A percentile compares a stretch with the other conserved stretches of the same genome.
These are phyloP conservation scores for Diplotaxis tenuifolia DNA, from an alignment of 345 rosid genomes.

Conservation along the genomic window DNA sequence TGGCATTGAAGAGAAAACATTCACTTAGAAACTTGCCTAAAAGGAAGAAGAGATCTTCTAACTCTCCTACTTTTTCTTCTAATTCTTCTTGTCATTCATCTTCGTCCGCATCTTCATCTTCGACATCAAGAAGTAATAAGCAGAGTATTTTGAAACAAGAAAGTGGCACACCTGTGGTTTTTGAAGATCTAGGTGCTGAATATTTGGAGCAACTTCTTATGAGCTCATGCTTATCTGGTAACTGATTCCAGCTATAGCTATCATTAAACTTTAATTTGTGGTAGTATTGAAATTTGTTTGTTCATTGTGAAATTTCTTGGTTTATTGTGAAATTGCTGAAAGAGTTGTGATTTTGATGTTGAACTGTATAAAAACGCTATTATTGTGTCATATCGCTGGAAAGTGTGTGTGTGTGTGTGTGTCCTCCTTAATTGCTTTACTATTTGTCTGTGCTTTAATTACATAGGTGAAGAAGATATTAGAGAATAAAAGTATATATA, in stretches of 20 bases:
- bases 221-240: slow-evolving; percentile 43
- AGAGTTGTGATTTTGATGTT: slow-evolving; percentile 27
- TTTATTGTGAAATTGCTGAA: slow-evolving; percentile 29
- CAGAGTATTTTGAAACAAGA: slow-evolving; percentile 33
- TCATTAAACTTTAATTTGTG: slow-evolving; percentile 6
- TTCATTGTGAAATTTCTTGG: slow-evolving; percentile 13
- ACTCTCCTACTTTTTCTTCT: not conserved
- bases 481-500: not conserved
- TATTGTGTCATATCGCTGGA: slow-evolving; percentile 37
- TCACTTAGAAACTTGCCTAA: slow-evolving; percentile 46
- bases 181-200: slow-evolving; percentile 72
- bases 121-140: slow-evolving; percentile 27
- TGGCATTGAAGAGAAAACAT: slow-evolving; percentile 58
- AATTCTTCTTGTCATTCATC: slow-evolving; percentile 8
- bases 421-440: too few species aligned
- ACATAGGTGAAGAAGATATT: not conserved
- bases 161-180: slow-evolving; percentile 43
- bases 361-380: slow-evolving; percentile 29
- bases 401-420: too few species aligned
- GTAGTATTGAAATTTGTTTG: slow-evolving; percentile 18
- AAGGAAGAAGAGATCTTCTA: slow-evolving; percentile 31
- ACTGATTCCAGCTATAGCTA: slow-evolving; percentile 2
- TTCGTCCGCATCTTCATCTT: slow-evolving; percentile 8
- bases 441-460: not conserved
- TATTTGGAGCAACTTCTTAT: slow-evolving; percentile 66